Percentiles rank a stretch among this genome's conserved stretches.
These are phyloP conservation scores for Breviolum minutum DNA, from an alignment of 73 alveolate species.

Conservation along the genomic window DNA sequence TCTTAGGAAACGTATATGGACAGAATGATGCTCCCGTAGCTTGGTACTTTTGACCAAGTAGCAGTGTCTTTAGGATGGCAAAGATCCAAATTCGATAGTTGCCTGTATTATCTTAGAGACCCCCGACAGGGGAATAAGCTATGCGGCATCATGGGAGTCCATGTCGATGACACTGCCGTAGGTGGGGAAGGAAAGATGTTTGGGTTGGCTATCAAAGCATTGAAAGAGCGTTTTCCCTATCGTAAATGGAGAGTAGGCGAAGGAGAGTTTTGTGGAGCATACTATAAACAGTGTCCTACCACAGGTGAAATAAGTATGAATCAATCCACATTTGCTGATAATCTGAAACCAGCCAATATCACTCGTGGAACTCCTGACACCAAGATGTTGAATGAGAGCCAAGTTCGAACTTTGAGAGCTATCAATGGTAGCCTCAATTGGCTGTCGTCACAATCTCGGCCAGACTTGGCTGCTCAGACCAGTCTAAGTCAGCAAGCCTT, in stretches of 20 bases:
- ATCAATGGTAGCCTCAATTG: conserved; percentile 41
- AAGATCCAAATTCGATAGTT: conserved; percentile 4
- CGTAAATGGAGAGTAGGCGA: neutral
- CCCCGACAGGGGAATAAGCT: neutral
- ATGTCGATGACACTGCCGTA: conserved; percentile 17
- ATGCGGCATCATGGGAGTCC: conserved; percentile 1
- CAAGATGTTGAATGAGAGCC: neutral
- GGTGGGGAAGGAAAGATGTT: neutral
- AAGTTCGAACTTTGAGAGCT: neutral
- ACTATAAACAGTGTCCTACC: neutral
- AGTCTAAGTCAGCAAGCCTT: neutral
- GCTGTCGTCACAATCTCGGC: neutral
- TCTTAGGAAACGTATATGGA: conserved; percentile 4
- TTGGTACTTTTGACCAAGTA: conserved; percentile 13
- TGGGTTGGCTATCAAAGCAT: neutral
- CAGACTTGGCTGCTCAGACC: conserved; percentile 42
- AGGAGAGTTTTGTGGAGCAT: conserved; percentile 4
- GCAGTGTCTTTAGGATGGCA: neutral
- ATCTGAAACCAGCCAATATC: neutral
- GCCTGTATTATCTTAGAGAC: neutral
- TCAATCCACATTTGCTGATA: neutral
- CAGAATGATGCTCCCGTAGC: conserved; percentile 20
- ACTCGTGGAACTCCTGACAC: neutral
- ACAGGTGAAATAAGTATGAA: neutral
- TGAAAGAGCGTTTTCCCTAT: neutral